Percentiles rank a stretch among this genome's conserved stretches.
phyloP scores from a whole-genome alignment of 1,284 basidiomycete genomes.

The Boletus smithii region DNA sequence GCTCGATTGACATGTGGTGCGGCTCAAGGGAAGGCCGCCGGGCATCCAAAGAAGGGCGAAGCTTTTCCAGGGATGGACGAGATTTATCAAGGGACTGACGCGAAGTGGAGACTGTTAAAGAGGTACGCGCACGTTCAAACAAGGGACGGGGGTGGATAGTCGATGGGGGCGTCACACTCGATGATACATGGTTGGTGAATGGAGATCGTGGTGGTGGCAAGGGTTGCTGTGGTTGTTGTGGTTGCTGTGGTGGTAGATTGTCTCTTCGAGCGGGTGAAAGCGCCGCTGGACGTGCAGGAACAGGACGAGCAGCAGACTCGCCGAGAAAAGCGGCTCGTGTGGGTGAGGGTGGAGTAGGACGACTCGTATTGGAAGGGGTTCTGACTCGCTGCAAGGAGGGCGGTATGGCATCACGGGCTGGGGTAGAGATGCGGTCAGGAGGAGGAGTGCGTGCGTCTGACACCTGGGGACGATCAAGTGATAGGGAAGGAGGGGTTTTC shows the following conservation, averaged over 20 bases:
- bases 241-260: conserved; percentile 5
- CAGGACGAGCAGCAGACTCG: conserved; percentile 11
- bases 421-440: conserved; percentile 19
- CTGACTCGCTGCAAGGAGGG: conserved; percentile 16
- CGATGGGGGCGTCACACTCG: conserved; percentile 14
- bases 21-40: conserved; percentile 20
- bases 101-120: conserved; percentile 14
- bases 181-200: conserved; percentile 6
- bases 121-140: conserved; percentile 16
- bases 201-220: conserved; percentile 10
- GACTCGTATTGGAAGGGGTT: conserved; percentile 19
- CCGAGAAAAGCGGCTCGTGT: conserved; percentile 13
- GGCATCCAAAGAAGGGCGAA: conserved; percentile 11
- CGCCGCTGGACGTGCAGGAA: conserved; percentile 14
- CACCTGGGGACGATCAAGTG: conserved; percentile 9
- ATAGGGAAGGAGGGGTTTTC: not conserved
- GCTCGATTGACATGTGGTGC: conserved; percentile 7
- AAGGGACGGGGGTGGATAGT: conserved; percentile 14
- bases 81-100: conserved; percentile 17
- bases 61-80: conserved; percentile 15
- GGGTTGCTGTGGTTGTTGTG: conserved; percentile 10
- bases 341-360: conserved; percentile 7
- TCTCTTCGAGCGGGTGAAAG: conserved; percentile 18
- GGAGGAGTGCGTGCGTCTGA: conserved; percentile 2
- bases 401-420: conserved; percentile 19